Evolutionary conservation across 768 basidiomycete species (phyloP).

Genomic region (Melanogaster broomeanus): DNA sequence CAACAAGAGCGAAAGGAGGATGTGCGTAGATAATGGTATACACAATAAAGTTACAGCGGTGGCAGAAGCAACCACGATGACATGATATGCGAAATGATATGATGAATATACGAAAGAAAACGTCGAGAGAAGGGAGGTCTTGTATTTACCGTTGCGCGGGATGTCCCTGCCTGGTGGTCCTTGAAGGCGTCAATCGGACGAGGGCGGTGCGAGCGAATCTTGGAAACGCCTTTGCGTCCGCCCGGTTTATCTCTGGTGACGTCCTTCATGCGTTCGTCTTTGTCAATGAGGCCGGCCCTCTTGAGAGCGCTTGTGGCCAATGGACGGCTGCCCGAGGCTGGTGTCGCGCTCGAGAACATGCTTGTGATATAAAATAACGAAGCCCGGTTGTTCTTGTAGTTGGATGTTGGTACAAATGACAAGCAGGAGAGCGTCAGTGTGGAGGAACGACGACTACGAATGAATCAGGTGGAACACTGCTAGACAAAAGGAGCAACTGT

Average conservation of each 20-base stretch:
- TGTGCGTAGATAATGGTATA: constrained; percentile 15
- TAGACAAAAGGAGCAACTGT: constrained; percentile 11
- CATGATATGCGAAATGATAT: constrained; percentile 26
- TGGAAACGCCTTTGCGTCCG: constrained; percentile 68
- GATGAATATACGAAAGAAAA: constrained; percentile 28
- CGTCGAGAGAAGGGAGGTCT: constrained; percentile 32
- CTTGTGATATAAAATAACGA: neutral
- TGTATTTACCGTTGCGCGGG: constrained; percentile 69
- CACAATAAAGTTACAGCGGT: constrained; percentile 14
- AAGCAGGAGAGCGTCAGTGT: constrained; percentile 13
- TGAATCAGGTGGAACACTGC: constrained; percentile 18
- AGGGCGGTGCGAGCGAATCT: constrained; percentile 60
- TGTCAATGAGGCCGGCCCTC: constrained; percentile 74
- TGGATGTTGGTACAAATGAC: constrained; percentile 15
- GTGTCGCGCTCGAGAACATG: constrained; percentile 65
- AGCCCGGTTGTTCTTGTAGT: neutral
- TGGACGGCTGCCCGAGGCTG: constrained; percentile 56
- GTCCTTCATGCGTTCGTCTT: constrained; percentile 76
- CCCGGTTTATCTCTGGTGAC: constrained; percentile 62
- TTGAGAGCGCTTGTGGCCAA: constrained; percentile 65
- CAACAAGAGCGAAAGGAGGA: constrained; percentile 11
- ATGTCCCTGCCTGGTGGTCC: constrained; percentile 45
- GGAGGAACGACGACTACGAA: constrained; percentile 8
- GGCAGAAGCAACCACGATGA: constrained; percentile 13
- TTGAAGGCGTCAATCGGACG: constrained; percentile 61